Evolutionary conservation across 495 filamentous ascomycete species (phyloP), one percentile per base, ranked within the genome.

Genomic region (Penicillium chermesinum): DNA sequence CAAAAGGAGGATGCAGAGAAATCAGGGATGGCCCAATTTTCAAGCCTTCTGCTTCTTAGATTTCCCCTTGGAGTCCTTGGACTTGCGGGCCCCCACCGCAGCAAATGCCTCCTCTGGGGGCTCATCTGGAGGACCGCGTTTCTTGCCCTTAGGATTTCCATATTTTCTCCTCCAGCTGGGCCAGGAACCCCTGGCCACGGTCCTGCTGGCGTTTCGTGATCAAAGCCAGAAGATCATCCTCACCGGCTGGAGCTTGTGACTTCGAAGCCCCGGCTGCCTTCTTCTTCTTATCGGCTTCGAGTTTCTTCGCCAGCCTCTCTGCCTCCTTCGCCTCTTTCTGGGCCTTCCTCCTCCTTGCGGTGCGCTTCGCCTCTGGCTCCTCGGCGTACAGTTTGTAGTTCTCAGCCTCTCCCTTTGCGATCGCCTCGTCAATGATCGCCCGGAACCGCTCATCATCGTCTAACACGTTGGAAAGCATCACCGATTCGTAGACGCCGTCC

Each of bases 391-490:
- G 73, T 17, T 76, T 69, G 63, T 82, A 90, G 1, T 64, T 66
- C 51, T 85, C 61, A 3, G 89, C 84, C 32, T 85, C 76, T 0
- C 77, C 80, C 3, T 65, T 73, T 35, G 72, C 72, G 58, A 98
- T 91, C n/a, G 86, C 94, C 38, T 79, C 69, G 57, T 95, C 83
- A 44, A 98, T 88, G 21, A 91, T 86, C 4, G 50, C 67, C 7
- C 86, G 78, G 64, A 95, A 95, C 18, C 93, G 77, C 41, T 85
- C 83, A 46, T 97, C 93, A 49, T 97, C 93, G 47, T 91, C 86
- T 0, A 90, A 59, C 7, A 87, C 81, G 61, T 91, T 79, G 50
- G 85, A 89, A 17, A 93, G 74, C 87, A 97, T 91, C 8, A 98
- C 84, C 0, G 69, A 70, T 55, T 88, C 79, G 69, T 93, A 96